Evolutionary conservation across 108 stramenopile genomes (phyloP).

Genomic region (Cyclotella baltica): DNA sequence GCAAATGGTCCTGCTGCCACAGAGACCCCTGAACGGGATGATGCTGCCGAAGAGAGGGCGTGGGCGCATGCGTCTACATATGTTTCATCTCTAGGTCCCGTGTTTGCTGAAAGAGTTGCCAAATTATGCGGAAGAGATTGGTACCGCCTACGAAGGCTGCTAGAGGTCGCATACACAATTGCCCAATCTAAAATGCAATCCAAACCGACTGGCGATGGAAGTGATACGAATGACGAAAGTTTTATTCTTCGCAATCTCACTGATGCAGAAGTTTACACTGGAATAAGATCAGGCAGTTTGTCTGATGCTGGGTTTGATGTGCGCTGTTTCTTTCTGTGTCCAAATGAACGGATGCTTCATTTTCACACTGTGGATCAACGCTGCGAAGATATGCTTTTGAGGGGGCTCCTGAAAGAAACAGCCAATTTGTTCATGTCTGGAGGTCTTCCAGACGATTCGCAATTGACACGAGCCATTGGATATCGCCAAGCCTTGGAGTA

Average conservation of each 20-base stretch:
- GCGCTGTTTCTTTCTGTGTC: conserved; percentile 95
- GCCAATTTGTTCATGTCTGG: conserved; percentile 70
- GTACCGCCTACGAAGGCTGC: conserved; percentile 90
- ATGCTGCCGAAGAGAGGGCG: conserved; percentile 58
- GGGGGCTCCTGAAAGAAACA: conserved; percentile 88
- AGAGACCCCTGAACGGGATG: conserved; percentile 25
- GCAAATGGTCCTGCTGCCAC: conserved; percentile 6
- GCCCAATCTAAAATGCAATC: conserved; percentile 33
- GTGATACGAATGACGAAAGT: conserved; percentile 25
- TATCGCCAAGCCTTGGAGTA: conserved; percentile 96
- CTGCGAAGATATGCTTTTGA: conserved; percentile 91
- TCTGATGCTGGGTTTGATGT: conserved; percentile 83
- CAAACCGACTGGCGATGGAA: conserved; percentile 15
- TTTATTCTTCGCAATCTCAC: conserved; percentile 41
- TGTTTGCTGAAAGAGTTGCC: conserved; percentile 62
- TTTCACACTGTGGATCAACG: conserved; percentile 86
- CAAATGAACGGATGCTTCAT: conserved; percentile 88
- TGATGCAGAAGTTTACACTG: conserved; percentile 71
- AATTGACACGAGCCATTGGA: conserved; percentile 88
- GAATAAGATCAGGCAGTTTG: conserved; percentile 71
- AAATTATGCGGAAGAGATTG: conserved; percentile 87
- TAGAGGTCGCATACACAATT: conserved; percentile 86
- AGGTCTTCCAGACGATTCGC: conserved; percentile 76
- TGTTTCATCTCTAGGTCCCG: conserved; percentile 62
- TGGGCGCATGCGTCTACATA: conserved; percentile 79